Evolutionary conservation across 306 rosid genomes (phyloP).

Genomic region (Cicer pinnatifidum): DNA sequence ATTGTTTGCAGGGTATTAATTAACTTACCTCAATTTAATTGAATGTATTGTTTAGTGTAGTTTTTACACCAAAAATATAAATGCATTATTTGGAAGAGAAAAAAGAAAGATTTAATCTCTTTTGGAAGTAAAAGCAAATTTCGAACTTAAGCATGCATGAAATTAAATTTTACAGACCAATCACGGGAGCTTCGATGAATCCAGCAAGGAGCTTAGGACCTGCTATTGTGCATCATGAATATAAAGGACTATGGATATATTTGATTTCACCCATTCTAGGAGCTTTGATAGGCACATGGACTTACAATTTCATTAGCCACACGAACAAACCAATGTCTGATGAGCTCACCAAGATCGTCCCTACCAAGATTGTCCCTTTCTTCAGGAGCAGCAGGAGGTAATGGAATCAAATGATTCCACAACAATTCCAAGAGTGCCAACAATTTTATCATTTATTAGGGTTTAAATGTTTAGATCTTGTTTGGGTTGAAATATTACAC

Average conservation of each 20-base stretch:
- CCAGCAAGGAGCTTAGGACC: constrained; percentile 95
- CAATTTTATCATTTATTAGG: not conserved
- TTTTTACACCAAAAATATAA: not conserved
- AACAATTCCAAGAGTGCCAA: not conserved
- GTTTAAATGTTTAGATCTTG: not conserved
- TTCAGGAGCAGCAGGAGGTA: constrained; percentile 39
- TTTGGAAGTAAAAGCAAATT: not conserved
- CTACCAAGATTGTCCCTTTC: constrained; percentile 55
- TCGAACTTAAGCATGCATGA: not conserved
- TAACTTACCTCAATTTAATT: not conserved
- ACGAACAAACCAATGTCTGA: constrained; percentile 59
- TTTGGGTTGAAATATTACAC: not conserved
- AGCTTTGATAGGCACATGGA: constrained; percentile 69
- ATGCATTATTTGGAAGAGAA: no score
- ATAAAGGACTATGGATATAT: constrained; percentile 66
- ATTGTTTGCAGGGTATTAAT: constrained; percentile 74
- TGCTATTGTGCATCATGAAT: constrained; percentile 55
- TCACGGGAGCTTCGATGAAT: constrained; percentile 90
- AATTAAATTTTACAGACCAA: constrained; percentile 57
- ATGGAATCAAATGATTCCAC: not conserved
- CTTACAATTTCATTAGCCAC: constrained; percentile 61
- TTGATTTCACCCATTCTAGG: constrained; percentile 59
- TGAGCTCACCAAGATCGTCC: constrained; percentile 60
- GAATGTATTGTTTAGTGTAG: not conserved
- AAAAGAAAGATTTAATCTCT: not conserved